Percentiles rank a stretch among this genome's conserved stretches.
Evolutionary conservation across 345 rosid genomes (phyloP).

Genomic region (Hibiscus syriacus): DNA sequence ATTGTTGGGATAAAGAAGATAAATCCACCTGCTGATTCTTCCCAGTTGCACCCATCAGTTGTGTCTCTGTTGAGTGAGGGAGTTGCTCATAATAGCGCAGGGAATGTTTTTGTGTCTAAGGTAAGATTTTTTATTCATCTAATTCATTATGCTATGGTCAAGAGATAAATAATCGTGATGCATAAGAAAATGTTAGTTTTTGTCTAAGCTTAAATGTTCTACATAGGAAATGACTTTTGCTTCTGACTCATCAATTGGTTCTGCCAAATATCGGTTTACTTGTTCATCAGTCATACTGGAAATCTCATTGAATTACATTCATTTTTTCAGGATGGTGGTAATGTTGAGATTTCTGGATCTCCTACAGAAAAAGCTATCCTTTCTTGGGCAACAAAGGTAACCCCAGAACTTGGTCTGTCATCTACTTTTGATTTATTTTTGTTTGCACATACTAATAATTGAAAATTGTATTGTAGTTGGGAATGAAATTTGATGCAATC

Average conservation of each 20-base stretch:
- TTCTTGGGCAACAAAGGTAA: slow-evolving; percentile 90
- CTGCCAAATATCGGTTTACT: not conserved
- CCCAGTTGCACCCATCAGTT: slow-evolving; percentile 40
- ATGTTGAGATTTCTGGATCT: slow-evolving; percentile 79
- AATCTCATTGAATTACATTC: slow-evolving; percentile 9
- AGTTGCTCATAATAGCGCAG: slow-evolving; percentile 79
- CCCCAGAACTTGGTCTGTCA: slow-evolving; percentile 1
- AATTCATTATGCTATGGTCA: not conserved
- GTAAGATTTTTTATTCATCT: slow-evolving; percentile 21
- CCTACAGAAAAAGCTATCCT: slow-evolving; percentile 98
- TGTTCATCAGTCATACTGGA: not conserved
- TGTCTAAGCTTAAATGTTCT: not conserved
- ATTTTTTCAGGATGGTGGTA: slow-evolving; percentile 64
- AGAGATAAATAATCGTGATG: not conserved
- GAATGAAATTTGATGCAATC: slow-evolving; percentile 71
- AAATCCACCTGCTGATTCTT: slow-evolving; percentile 48
- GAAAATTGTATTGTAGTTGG: slow-evolving; percentile 58
- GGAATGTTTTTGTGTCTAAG: slow-evolving; percentile 77
- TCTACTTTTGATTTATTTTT: slow-evolving; percentile 5
- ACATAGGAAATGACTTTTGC: not conserved
- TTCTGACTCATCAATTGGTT: not conserved
- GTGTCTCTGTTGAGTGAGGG: slow-evolving; percentile 61
- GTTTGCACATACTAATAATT: slow-evolving; percentile 10
- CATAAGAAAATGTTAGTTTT: not conserved
- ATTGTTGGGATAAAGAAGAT: slow-evolving; percentile 64